Conservation (phyloP, 169 alveolate genomes). For the Plasmodium gallinaceum region DNA sequence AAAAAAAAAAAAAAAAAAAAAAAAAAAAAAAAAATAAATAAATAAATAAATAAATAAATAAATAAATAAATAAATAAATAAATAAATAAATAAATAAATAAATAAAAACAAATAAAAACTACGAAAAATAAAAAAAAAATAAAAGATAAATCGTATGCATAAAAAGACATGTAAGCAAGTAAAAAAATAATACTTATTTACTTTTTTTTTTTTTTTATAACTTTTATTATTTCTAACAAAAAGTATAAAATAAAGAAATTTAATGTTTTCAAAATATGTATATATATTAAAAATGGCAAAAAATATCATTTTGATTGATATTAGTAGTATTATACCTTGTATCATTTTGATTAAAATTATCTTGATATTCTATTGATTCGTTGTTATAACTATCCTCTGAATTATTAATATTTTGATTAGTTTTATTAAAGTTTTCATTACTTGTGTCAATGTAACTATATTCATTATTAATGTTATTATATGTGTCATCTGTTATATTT, state of each 20-base stretch:
- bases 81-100: background rate
- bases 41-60: background rate
- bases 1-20: background rate
- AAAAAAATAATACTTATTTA: background rate
- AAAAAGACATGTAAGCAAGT: no score
- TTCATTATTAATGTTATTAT: constrained; percentile 6
- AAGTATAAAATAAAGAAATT: background rate
- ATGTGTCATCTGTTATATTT: background rate
- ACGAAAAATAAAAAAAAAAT: background rate
- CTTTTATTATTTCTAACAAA: no score
- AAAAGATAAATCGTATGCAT: background rate
- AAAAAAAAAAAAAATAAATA: background rate
- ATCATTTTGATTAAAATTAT: constrained; percentile 29
- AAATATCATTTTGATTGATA: constrained; percentile 40
- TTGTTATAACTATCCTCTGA: constrained; percentile 34
- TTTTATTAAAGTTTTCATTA: constrained; percentile 27
- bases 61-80: constrained; percentile 8
- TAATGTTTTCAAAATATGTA: background rate
- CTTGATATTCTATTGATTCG: constrained; percentile 26
- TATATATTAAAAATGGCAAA: constrained; percentile 28
- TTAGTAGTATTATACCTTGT: constrained; percentile 8
- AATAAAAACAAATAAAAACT: background rate
- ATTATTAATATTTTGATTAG: background rate
- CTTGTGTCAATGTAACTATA: constrained; percentile 12
- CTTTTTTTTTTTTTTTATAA: no score